phyloP scores from a whole-genome alignment of 75 land plant species.

The Sequoiadendron giganteum region DNA sequence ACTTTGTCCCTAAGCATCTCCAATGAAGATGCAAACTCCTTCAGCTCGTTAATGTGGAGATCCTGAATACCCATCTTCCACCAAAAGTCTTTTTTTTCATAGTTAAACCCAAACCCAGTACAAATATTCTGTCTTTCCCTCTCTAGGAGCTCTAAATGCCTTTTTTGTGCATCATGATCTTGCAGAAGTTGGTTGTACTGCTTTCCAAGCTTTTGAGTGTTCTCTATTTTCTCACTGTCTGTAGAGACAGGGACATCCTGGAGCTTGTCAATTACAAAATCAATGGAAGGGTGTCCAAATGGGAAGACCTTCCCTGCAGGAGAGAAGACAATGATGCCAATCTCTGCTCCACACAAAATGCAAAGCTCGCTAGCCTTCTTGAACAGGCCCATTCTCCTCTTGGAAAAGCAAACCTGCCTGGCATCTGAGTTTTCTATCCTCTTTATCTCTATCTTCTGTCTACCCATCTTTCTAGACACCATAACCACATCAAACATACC shows the following conservation, averaged over 20 bases:
- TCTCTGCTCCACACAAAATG: background rate
- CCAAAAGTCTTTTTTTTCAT: background rate
- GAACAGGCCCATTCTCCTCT: slow-evolving; percentile 1
- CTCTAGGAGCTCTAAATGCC: background rate
- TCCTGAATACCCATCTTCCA: background rate
- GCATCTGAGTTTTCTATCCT: slow-evolving; percentile 8
- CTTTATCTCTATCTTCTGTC: slow-evolving; percentile 13
- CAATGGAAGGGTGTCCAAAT: slow-evolving; percentile 16
- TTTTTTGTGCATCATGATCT: background rate
- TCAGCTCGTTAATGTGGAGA: background rate
- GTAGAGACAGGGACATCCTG: background rate
- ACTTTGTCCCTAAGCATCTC: background rate
- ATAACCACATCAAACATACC: background rate
- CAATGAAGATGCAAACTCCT: background rate
- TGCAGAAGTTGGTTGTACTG: background rate
- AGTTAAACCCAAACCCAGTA: background rate
- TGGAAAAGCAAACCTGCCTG: background rate
- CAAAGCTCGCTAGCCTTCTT: background rate
- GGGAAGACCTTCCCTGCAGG: slow-evolving; percentile 14
- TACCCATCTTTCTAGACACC: slow-evolving; percentile 10
- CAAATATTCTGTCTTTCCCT: background rate
- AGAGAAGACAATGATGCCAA: slow-evolving; percentile 14
- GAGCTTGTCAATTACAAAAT: slow-evolving; percentile 1
- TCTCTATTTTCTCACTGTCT: background rate
- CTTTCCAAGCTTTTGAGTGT: background rate